phyloP scores from a whole-genome alignment of 2,329 filamentous ascomycete genomes.

The Fusarium lateritium region DNA sequence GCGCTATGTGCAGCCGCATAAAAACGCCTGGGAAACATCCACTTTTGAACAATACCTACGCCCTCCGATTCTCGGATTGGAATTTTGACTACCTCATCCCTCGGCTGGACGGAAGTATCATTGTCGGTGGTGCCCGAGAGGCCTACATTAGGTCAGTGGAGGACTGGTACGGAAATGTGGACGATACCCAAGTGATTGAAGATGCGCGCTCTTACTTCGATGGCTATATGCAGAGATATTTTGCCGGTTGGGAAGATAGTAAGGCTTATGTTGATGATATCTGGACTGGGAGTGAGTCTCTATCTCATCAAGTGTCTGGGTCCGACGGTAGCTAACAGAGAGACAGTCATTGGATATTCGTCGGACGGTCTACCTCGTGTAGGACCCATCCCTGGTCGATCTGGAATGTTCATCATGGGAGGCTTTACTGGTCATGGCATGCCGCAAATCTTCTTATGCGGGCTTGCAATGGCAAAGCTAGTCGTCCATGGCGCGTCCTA shows the following conservation, averaged over 20 bases:
- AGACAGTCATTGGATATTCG: constrained; percentile 58
- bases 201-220: constrained; percentile 61
- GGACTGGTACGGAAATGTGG: constrained; percentile 63
- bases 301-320: constrained; percentile 20
- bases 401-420: constrained; percentile 60
- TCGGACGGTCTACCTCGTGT: constrained; percentile 60
- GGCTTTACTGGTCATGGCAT: constrained; percentile 59
- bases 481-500: background rate
- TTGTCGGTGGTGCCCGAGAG: constrained; percentile 53
- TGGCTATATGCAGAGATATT: constrained; percentile 63
- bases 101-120: constrained; percentile 58
- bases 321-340: background rate
- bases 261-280: constrained; percentile 52
- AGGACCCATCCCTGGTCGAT: constrained; percentile 56
- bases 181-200: constrained; percentile 63
- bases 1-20: constrained; percentile 58
- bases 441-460: constrained; percentile 60
- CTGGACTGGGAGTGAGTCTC: constrained; percentile 49
- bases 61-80: constrained; percentile 54
- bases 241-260: constrained; percentile 64
- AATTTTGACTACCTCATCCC: constrained; percentile 59
- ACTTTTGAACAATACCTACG: constrained; percentile 48
- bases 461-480: background rate
- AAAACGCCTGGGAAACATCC: constrained; percentile 39
- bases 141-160: constrained; percentile 53